These are phyloP conservation scores for Pseudozyma sp. DNA, from an alignment of 1,284 basidiomycete genomes.

Conservation along the genomic window DNA sequence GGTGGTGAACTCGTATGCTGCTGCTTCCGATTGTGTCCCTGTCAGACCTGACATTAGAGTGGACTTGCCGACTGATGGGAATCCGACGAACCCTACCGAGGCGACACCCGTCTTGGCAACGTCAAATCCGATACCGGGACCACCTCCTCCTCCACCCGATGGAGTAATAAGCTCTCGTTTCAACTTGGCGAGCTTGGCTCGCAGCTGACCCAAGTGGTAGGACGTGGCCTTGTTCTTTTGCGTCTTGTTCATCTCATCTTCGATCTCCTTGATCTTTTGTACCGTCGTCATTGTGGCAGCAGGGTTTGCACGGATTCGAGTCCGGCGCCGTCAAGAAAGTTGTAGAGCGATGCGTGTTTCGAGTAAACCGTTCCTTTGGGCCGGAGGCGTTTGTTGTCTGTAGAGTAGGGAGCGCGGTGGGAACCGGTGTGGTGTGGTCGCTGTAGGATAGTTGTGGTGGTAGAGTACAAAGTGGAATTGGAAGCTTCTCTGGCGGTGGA, in stretches of 20 bases:
- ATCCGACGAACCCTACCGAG: slow-evolving; percentile 78
- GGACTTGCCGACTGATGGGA: slow-evolving; percentile 76
- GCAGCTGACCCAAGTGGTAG: slow-evolving; percentile 95
- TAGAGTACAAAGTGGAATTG: neutral
- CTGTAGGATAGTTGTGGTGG: no score
- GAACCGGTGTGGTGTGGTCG: no score
- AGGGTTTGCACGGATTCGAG: slow-evolving; percentile 26
- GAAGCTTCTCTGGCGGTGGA: slow-evolving; percentile 14
- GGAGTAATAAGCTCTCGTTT: slow-evolving; percentile 91
- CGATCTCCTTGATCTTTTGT: slow-evolving; percentile 67
- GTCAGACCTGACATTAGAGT: slow-evolving; percentile 96
- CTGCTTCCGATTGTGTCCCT: slow-evolving; percentile 96
- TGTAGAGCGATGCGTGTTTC: neutral
- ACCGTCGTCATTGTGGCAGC: slow-evolving; percentile 55
- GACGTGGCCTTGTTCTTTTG: slow-evolving; percentile 88
- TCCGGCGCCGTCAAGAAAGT: slow-evolving; percentile 14
- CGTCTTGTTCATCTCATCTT: slow-evolving; percentile 72
- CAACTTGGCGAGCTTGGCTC: slow-evolving; percentile 97
- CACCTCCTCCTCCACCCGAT: slow-evolving; percentile 81
- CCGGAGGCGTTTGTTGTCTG: neutral
- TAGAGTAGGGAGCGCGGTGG: neutral
- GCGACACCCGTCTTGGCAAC: slow-evolving; percentile 95
- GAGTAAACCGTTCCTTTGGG: neutral
- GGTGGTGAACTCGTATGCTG: slow-evolving; percentile 94
- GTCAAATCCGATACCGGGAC: slow-evolving; percentile 79